phyloP scores from a whole-genome alignment of 1,139 yeast species.

The Groenewaldozyma auringiensis region DNA sequence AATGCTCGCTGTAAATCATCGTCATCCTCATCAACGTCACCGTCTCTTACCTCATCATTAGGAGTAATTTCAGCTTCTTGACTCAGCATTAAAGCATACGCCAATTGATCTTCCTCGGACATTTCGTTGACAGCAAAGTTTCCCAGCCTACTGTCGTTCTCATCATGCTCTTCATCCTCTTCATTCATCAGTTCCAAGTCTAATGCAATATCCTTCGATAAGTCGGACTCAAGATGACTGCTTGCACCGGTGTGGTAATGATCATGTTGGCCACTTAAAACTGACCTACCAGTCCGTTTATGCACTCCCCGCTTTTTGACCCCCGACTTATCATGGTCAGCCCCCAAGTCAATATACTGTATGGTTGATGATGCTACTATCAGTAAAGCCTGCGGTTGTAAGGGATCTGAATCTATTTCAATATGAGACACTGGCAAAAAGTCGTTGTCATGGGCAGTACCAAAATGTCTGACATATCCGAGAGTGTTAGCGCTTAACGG shows the following conservation, averaged over 20 bases:
- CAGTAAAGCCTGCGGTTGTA: conserved; percentile 45
- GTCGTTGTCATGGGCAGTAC: not conserved
- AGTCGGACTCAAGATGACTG: not conserved
- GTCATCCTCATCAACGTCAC: conserved; percentile 26
- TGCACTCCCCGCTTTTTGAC: conserved; percentile 26
- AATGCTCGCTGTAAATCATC: not conserved
- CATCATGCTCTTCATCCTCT: conserved; percentile 31
- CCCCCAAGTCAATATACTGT: conserved; percentile 61
- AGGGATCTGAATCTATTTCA: conserved; percentile 38
- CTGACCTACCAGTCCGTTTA: conserved; percentile 16
- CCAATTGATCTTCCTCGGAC: conserved; percentile 38
- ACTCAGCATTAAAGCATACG: conserved; percentile 37
- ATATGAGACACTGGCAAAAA: conserved; percentile 39
- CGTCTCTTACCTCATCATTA: conserved; percentile 10
- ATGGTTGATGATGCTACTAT: conserved; percentile 45
- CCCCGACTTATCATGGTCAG: conserved; percentile 20
- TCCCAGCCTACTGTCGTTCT: conserved; percentile 25
- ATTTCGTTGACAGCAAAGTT: conserved; percentile 31
- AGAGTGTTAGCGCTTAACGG: conserved; percentile 37
- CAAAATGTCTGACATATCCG: conserved; percentile 35
- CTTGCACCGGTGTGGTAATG: not conserved
- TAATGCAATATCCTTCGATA: conserved; percentile 13
- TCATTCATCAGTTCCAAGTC: conserved; percentile 26
- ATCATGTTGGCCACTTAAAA: conserved; percentile 13
- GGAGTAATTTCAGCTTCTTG: conserved; percentile 14